Evolutionary conservation across 177 flowering plant genomes (phyloP).

Genomic region (Tripterygium wilfordii): DNA sequence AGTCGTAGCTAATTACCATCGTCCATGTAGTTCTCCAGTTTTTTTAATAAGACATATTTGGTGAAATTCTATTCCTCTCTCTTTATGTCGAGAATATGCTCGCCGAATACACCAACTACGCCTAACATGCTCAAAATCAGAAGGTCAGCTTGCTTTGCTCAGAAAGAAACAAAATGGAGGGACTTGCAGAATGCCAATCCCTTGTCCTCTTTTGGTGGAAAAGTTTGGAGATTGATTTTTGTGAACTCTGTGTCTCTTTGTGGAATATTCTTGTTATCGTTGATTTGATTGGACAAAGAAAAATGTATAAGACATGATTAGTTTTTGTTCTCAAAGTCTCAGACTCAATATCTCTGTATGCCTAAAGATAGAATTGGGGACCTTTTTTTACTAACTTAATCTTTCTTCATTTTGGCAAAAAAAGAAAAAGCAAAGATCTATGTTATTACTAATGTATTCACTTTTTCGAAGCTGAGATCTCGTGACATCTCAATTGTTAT

Average conservation of each 20-base stretch:
- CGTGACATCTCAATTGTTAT: slow-evolving; percentile 1
- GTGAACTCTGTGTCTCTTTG: slow-evolving; percentile 7
- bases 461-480: slow-evolving; percentile 1
- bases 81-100: slow-evolving; percentile 13
- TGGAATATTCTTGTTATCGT: slow-evolving; percentile 15
- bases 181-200: slow-evolving; percentile 23
- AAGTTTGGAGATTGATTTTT: slow-evolving; percentile 8
- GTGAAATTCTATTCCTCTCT: slow-evolving; percentile 12
- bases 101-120: too few relatives aligned
- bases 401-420: slow-evolving; percentile 4
- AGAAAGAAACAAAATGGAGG: neutral
- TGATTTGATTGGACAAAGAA: slow-evolving; percentile 10
- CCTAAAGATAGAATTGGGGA: slow-evolving; percentile 32
- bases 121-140: too few relatives aligned
- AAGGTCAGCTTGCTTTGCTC: slow-evolving; percentile 7
- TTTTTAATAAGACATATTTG: slow-evolving; percentile 6
- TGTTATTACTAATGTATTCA: slow-evolving; percentile 1
- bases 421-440: too few relatives aligned
- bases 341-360: slow-evolving; percentile 14
- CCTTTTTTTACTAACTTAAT: slow-evolving; percentile 27
- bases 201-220: slow-evolving; percentile 16
- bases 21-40: slow-evolving; percentile 6
- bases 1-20: neutral
- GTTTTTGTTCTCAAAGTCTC: slow-evolving; percentile 14
- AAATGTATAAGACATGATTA: slow-evolving; percentile 8